Base-by-base conservation (phyloP, 192 early-diverging fungal genomes). In the Pilaira anomala region DNA sequence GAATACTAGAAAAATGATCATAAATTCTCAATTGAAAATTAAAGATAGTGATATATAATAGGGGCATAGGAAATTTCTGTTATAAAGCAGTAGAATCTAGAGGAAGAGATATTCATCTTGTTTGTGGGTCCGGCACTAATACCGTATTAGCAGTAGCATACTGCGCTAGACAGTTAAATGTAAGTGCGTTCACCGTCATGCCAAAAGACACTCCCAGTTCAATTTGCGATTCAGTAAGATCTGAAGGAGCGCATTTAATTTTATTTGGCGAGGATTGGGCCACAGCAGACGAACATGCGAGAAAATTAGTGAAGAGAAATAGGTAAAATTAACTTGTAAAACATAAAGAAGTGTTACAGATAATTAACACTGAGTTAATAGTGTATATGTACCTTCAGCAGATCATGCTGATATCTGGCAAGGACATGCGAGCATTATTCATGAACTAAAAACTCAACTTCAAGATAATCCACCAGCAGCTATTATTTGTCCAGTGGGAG, bases 111-210 rank as follows among this genome's bases (percentile, higher is more conserved):
- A 68, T 77, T 19, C 81, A 78, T 18, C 60, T 88, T 50, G 78
- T 91, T 1, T 77, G 80, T 12, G 79, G 81, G 3, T 83, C 82
- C 25, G 85, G 85, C 8, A 80, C 79, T 19, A 91, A 91, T 60
- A 82, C 89, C 0, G 82, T 80, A 44, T 60, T 88, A 46, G 87
- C 87, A 0, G 82, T 85, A 13, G 86, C 86, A 3, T 88, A 88
- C 60, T 78, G 84, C 54, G 86, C 77, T 13, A 73, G 87, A 48
- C 83, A 85, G 50, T 76, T 91, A 1, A 77, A 76, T 11, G 69
- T 79, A 19, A 72, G 76, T 18, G 83, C 73, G 0, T 83, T 83
- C 0, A 77, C 87, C 11, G 84, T 88, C 45, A 66, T 88, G 29
- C 85, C 89, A 5, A 71, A 62, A 48, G 60, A 65, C 30, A 77